Evolutionary conservation across 2,329 filamentous ascomycete genomes (phyloP).

Genomic region (Penicillium sp.): DNA sequence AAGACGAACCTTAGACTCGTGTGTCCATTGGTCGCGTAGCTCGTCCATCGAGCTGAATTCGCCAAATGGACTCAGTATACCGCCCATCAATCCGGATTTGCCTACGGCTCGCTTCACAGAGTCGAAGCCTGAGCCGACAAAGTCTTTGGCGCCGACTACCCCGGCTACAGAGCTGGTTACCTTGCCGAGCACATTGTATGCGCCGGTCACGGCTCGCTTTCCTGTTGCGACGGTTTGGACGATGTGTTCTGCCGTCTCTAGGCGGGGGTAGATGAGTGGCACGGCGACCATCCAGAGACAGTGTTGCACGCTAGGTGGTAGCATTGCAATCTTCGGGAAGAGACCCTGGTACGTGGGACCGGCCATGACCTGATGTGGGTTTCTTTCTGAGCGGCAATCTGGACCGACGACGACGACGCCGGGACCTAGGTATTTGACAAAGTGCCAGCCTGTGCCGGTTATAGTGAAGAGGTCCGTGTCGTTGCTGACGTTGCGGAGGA

Average conservation of each 20-base stretch:
- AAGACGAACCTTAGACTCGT: slow-evolving; percentile 74
- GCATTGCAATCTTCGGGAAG: slow-evolving; percentile 88
- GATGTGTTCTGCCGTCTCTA: slow-evolving; percentile 88
- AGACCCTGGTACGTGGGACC: slow-evolving; percentile 96
- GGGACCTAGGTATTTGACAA: slow-evolving; percentile 92
- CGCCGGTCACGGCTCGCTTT: slow-evolving; percentile 94
- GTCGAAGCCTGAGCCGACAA: slow-evolving; percentile 88
- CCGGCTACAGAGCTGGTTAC: slow-evolving; percentile 93
- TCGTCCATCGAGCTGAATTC: slow-evolving; percentile 95
- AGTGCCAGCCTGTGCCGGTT: slow-evolving; percentile 97
- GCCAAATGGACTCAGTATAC: slow-evolving; percentile 92
- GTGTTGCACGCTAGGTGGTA: slow-evolving; percentile 92
- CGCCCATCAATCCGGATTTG: slow-evolving; percentile 92
- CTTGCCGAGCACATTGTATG: slow-evolving; percentile 94
- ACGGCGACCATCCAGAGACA: slow-evolving; percentile 96
- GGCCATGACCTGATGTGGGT: slow-evolving; percentile 86
- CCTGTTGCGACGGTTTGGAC: slow-evolving; percentile 89
- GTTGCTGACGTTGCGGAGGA: slow-evolving; percentile 82
- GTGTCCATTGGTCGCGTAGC: slow-evolving; percentile 94
- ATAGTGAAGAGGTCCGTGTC: slow-evolving; percentile 94
- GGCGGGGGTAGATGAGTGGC: slow-evolving; percentile 82
- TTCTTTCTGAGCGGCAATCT: slow-evolving; percentile 89
- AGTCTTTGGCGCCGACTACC: slow-evolving; percentile 89
- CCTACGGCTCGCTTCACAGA: slow-evolving; percentile 96
- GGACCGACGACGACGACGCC: slow-evolving; percentile 85